Conservation (phyloP, 202 grass and related monocot genomes). For the Zoysia matrella region DNA sequence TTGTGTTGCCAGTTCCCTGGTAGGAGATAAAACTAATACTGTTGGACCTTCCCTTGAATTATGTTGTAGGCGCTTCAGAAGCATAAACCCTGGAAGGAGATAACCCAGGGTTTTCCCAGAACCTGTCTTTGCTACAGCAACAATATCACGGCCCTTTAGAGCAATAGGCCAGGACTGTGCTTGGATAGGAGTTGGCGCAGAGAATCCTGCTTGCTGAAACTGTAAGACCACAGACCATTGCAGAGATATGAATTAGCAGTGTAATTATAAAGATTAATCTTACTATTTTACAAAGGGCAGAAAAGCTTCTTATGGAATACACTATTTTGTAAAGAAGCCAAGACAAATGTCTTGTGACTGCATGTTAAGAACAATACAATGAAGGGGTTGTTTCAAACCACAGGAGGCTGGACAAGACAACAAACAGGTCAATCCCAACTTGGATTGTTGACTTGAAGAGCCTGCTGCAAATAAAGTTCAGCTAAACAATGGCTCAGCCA, state of each 20-base stretch:
- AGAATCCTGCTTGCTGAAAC: constrained; percentile 76
- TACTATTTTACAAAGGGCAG: constrained; percentile 5
- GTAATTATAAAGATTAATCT: not conserved
- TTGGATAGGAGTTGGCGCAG: constrained; percentile 80
- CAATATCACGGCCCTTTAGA: constrained; percentile 74
- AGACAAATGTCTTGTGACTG: constrained; percentile 4
- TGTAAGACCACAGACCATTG: constrained; percentile 36
- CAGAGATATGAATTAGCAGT: constrained; percentile 14
- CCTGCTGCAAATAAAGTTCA: constrained; percentile 33
- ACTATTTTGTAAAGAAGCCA: constrained; percentile 12
- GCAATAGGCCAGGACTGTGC: constrained; percentile 97
- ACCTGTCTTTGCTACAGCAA: constrained; percentile 89
- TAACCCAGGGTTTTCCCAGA: constrained; percentile 96
- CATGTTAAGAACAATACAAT: constrained; percentile 13
- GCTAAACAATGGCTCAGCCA: constrained; percentile 15
- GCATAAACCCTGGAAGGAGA: constrained; percentile 86
- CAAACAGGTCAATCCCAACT: constrained; percentile 45
- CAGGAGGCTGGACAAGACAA: constrained; percentile 54
- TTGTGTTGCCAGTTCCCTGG: constrained; percentile 90
- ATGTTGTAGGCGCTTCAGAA: constrained; percentile 65
- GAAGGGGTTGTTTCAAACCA: constrained; percentile 17
- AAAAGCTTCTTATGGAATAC: constrained; percentile 22
- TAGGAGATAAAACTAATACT: constrained; percentile 84
- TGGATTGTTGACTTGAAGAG: constrained; percentile 54
- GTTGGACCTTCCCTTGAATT: constrained; percentile 79